Base-by-base conservation (phyloP, 768 basidiomycete genomes). In the Royoungia palumana region DNA sequence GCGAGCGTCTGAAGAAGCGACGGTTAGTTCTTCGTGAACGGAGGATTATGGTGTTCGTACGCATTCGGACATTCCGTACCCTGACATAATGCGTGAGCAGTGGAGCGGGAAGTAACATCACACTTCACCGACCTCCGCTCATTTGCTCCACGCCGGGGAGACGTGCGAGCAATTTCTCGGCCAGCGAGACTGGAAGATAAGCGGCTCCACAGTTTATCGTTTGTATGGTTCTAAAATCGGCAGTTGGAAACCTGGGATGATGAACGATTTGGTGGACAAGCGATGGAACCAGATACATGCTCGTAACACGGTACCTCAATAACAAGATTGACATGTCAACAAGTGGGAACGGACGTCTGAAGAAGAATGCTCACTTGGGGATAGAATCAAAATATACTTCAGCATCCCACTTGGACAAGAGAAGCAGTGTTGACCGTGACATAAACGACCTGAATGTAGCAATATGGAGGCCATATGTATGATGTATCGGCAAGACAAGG, bases 51-150 rank as follows among this genome's bases (percentile, higher is more conserved):
- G 28, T 45, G 38, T 19, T 67, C 84, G 44, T 59, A 85, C 84
- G 43, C 64, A 64, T 73, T 87, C 85, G 0, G 84, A 85, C 76
- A 86, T 78, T 19, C 87, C 87, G 55, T 86, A 89, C 0, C 84
- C 85, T 84, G 47, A 17, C 7, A 27, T 13, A 22, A 12, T n/a
- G 21, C 17, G 19, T 57, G 45, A 64, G 28, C 46, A 14, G 17
- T 19, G 27, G 24, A 24, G 42, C 17, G 20, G 13, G 22, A 42
- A 30, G 20, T 2, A 40, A 44, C 6, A 44, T 11, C 7, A 24
- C 27, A 6, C 21, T 22, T 22, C 25, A 57, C 70, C 10, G 37
- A 83, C 83, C 84, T 72, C 80, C 78, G 0, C 52, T 38, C 7
- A 79, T 60, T 0, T 59, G 54, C 0, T 65, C 59, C 6, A 71